Evolutionary conservation across 805 yeast species (phyloP).

Genomic region (Jamesozyma spencerorum): DNA sequence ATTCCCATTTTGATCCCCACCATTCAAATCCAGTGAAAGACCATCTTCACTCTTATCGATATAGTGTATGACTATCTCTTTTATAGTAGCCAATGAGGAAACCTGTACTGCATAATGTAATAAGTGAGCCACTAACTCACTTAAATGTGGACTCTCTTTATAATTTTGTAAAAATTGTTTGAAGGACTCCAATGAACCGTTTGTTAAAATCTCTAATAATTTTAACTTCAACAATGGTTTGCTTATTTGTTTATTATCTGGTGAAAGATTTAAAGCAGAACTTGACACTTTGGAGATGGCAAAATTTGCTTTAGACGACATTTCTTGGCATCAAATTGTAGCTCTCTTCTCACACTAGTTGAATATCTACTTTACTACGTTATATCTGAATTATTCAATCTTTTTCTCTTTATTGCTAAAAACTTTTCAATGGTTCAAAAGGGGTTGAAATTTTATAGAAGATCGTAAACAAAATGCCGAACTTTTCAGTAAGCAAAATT

Average conservation of each 20-base stretch:
- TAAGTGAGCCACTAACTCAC: slow-evolving; percentile 38
- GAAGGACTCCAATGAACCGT: slow-evolving; percentile 19
- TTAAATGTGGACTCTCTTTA: slow-evolving; percentile 21
- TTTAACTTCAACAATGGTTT: slow-evolving; percentile 51
- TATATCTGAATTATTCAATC: too few relatives aligned
- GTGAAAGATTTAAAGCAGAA: background rate
- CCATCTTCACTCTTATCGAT: slow-evolving; percentile 1
- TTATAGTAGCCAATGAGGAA: slow-evolving; percentile 52
- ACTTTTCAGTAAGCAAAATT: too few relatives aligned
- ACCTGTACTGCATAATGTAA: slow-evolving; percentile 84
- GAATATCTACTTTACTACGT: too few relatives aligned
- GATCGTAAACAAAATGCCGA: too few relatives aligned
- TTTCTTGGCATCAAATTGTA: too few relatives aligned
- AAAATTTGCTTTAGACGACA: too few relatives aligned
- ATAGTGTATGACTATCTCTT: slow-evolving; percentile 36
- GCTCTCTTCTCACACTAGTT: too few relatives aligned
- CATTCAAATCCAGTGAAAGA: slow-evolving; percentile 50
- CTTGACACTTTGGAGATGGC: background rate
- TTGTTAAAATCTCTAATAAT: slow-evolving; percentile 50
- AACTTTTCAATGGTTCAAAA: too few relatives aligned
- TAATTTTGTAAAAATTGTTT: slow-evolving; percentile 18
- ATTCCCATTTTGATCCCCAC: slow-evolving; percentile 72
- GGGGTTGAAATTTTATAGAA: too few relatives aligned
- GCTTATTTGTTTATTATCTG: slow-evolving; percentile 5
- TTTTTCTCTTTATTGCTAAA: too few relatives aligned